Evolutionary conservation across 768 basidiomycete genomes (phyloP), one percentile per base, ranked within the genome.

Genomic region (Paxillus ammoniavirescens): DNA sequence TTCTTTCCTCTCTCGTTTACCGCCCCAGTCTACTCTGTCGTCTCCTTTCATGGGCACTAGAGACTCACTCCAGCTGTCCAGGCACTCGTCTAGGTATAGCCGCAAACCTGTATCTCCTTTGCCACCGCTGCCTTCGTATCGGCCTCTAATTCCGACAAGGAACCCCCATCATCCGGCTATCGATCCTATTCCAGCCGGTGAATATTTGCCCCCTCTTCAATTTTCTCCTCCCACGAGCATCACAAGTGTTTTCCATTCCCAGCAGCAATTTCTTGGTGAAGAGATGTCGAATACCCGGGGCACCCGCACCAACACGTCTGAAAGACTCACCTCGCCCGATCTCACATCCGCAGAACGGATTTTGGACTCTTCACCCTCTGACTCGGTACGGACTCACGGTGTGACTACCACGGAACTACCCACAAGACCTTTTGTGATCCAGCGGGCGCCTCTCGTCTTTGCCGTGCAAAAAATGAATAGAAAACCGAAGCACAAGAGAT

Each of bases 21-120:
- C 68, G 0, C 67, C 63, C 30, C 17, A 51, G n/a, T 49, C 53
- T 15, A 3, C 46, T 49, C 9, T 41, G 12, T 17, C n/a, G 0
- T 67, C 69, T 10, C 67, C 68, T 23, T 54, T 67, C 10, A 57
- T 50, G 51, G 58, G 60, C 2, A 37, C 60, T 5, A 55, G 68
- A 17, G 69, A 71, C 46, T 71, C 68, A 28, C 41, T 71, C n/a
- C 69, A 68, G 53, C 38, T 69, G 5, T 57, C 63, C 0, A 60
- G 50, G 41, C 56, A 48, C 2, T 52, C 62, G 3, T 49, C 55
- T 33, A 61, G 45, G 45, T 41, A 26, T 26, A 2, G 42, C 31
- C 57, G 67, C 42, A 58, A 38, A 31, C 59, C 69, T 18, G 36
- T 48, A 0, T 60, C 61, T 26, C 59, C 63, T 5, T 23, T 67